Base-by-base conservation (phyloP, 345 rosid species). In the Salix exigua region DNA sequence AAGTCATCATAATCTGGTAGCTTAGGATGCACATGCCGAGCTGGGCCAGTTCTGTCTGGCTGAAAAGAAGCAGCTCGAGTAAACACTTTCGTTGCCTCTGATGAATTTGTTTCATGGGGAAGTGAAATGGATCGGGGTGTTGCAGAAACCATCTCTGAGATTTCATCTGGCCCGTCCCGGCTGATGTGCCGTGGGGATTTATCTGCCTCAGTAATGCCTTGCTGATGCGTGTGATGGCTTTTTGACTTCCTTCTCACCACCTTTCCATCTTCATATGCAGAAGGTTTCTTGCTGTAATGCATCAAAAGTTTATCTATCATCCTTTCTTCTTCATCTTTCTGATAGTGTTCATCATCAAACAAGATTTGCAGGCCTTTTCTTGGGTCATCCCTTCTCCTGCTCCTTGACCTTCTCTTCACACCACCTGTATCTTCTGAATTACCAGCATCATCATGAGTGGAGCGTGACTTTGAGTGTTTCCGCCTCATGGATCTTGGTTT, bases 1-100 rank as follows among this genome's bases (percentile, higher is more conserved):
- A 96, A 82, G 77, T 91, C 95, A 61, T 96, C 99, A 61, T 92
- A 96, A 79, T 96, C 89, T 5, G 98, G 99, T 77, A 96, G 84
- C 82, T 93, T 96, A 1, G 98, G 99, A 84, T 96, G 99, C 80
- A 96, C 99, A 44, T 96, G 99, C 66, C 86, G 82, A 12, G 94
- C 93, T 37, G 82, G 78, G 76, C 71, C 82, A 2, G 91, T 87
- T 75, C 91, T 81, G 65, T 87, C 98, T 9, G 92, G 89, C 80
- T 92, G 96, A 60, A 96, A 92, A 44, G 99, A 82, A 75, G 93
- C 83, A 44, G 95, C 94, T 31, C 97, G 93, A 60, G 81, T 73
- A 73, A 77, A 85, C 5, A 82, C 89, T 80, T 90, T 92, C 66
- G 63, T 42, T 13, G 80, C 60, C 83, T 81, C 88, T 14, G 87